These are phyloP conservation scores for Ophiocordyceps sinensis DNA, from an alignment of 2,329 filamentous ascomycete species.

Conservation along the genomic window DNA sequence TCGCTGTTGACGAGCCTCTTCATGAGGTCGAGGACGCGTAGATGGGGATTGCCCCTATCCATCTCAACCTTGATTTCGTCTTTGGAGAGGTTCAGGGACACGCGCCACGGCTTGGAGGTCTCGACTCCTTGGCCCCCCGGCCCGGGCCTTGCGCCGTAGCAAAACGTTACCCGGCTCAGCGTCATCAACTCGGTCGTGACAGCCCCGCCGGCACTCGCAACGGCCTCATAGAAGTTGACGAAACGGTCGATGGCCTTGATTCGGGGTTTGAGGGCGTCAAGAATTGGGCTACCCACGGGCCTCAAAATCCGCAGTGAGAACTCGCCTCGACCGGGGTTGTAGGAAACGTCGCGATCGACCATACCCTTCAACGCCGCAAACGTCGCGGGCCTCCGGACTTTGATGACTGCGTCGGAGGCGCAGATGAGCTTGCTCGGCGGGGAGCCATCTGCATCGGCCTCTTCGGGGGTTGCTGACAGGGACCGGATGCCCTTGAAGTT, in stretches of 20 bases:
- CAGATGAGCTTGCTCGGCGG: constrained; percentile 17
- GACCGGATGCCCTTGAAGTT: constrained; percentile 34
- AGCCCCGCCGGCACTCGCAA: constrained; percentile 39
- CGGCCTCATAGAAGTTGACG: constrained; percentile 53
- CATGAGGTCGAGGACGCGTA: constrained; percentile 45
- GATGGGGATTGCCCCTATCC: constrained; percentile 50
- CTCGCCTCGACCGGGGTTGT: constrained; percentile 42
- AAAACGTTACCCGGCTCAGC: constrained; percentile 50
- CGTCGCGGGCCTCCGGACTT: constrained; percentile 35
- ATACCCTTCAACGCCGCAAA: constrained; percentile 39
- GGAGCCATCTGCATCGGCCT: constrained; percentile 3
- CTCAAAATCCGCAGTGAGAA: constrained; percentile 48
- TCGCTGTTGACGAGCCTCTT: constrained; percentile 41
- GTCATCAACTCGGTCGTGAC: constrained; percentile 45
- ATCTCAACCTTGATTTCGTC: constrained; percentile 43
- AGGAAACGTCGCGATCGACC: constrained; percentile 48
- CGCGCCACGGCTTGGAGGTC: constrained; percentile 27
- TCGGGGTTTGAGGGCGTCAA: constrained; percentile 43
- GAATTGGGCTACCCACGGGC: constrained; percentile 41
- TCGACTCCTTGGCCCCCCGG: neutral
- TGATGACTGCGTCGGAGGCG: constrained; percentile 38
- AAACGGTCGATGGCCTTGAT: constrained; percentile 56
- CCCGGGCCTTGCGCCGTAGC: constrained; percentile 35
- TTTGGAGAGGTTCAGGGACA: constrained; percentile 41
- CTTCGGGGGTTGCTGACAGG: constrained; percentile 2